Evolutionary conservation across 768 basidiomycete genomes (phyloP), one percentile per base, ranked within the genome.

Genomic region (button mushroom (Agaricus bisporus)): DNA sequence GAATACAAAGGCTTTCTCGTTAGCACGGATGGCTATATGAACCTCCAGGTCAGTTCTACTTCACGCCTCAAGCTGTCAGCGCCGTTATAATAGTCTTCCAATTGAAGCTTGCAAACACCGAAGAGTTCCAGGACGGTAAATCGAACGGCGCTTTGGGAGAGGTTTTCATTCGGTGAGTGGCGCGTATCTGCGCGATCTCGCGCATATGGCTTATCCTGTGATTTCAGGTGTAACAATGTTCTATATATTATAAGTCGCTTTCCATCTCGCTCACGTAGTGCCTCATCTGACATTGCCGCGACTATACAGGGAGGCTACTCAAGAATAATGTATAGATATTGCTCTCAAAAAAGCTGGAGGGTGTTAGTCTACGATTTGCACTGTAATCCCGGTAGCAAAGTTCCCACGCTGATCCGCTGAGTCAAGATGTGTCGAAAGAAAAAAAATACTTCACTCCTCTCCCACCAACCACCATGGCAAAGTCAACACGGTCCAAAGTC

Each of bases 1-100:
- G 94, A 98, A 66, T 98, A 98, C 79, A 97, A 94, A 75, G 97
- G 97, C 41, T 99, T 97, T 75, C 80, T 99, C 58, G 97, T 99
- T 60, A 95, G 91, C 64, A 98, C 97, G 6, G 97, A 99, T 70
- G 92, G 92, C 11, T 99, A 97, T 74, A 98, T 98, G 97, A 99
- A 99, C 69, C 82, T 99, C 44, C 97, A 99, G 78, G 95, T 91
- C 62, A 56, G 74, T 67, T 35, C 55, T 32, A 48, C 50, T 10
- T 37, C 4, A 37, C 47, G 28, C 11, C 32, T 38, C n/a, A 41
- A 35, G 25, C 37, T 14, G 18, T 48, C 10, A 7, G 11, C 37
- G 47, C 36, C 35, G 22, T 48, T 49, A 26, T 51, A 51, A 48
- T 17, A 49, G 15, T 4, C 28, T 4, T n/a, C 12, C 32, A 2